phyloP scores from a whole-genome alignment of 257 asterid genomes.

The Solanum verrucosum region DNA sequence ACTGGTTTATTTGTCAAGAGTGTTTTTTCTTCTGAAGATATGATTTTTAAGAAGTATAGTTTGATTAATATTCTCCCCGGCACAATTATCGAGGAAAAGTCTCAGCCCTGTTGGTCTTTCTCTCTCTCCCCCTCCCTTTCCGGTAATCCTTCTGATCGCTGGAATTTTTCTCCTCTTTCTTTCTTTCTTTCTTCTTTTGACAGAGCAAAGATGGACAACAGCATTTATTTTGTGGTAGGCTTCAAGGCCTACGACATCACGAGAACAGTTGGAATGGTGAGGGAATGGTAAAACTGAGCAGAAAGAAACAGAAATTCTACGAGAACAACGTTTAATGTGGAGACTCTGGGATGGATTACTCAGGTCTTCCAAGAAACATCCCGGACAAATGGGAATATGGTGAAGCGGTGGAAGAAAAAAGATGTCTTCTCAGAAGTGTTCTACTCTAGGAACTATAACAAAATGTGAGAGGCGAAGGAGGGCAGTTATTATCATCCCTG shows the following conservation, averaged over 20 bases:
- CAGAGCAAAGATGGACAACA: not conserved
- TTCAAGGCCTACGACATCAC: not conserved
- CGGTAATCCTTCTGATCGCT: not conserved
- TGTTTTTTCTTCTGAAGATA: not conserved
- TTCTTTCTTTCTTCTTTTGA: not conserved
- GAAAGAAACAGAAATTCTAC: not conserved
- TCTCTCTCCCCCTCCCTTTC: not conserved
- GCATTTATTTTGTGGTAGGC: not conserved
- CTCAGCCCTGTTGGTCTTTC: not conserved
- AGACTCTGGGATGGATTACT: not conserved
- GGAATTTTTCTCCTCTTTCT: not conserved
- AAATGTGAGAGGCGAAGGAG: not conserved
- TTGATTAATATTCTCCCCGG: not conserved
- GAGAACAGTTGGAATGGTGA: not conserved
- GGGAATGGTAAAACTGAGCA: not conserved
- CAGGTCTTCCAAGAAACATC: not conserved
- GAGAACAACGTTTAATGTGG: not conserved
- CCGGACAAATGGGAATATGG: not conserved
- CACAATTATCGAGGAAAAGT: not conserved
- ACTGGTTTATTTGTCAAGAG: not conserved
- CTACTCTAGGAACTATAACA: not conserved
- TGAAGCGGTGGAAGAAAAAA: not conserved
- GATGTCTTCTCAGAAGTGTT: not conserved
- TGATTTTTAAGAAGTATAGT: not conserved
- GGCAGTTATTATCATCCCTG: not conserved